phyloP scores from a whole-genome alignment of 1,139 yeast species.

The Geotrichum australiense region DNA sequence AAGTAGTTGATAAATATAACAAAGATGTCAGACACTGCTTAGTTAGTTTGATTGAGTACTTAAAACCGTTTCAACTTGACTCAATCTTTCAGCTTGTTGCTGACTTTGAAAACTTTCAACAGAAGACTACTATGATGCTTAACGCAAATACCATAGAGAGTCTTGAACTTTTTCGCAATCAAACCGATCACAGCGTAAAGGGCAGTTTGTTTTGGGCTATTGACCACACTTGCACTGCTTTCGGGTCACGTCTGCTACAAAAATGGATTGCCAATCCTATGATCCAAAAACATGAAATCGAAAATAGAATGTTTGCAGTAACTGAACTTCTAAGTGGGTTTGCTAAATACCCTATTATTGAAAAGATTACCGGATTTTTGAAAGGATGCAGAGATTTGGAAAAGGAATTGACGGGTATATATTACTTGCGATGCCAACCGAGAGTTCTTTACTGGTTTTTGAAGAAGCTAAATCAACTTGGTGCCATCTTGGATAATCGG shows the following conservation, averaged over 20 bases:
- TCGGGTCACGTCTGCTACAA: slow-evolving; percentile 60
- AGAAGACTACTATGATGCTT: slow-evolving; percentile 53
- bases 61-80: slow-evolving; percentile 57
- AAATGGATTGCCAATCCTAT: slow-evolving; percentile 77
- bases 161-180: slow-evolving; percentile 66
- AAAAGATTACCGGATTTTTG: slow-evolving; percentile 44
- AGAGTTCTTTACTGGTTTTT: slow-evolving; percentile 61
- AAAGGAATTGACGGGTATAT: slow-evolving; percentile 56
- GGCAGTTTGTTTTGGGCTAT: slow-evolving; percentile 77
- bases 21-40: slow-evolving; percentile 40
- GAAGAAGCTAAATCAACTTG: slow-evolving; percentile 30
- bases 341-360: slow-evolving; percentile 34
- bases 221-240: slow-evolving; percentile 71
- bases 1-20: slow-evolving; percentile 16
- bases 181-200: slow-evolving; percentile 45
- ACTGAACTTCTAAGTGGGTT: slow-evolving; percentile 44
- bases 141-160: slow-evolving; percentile 62
- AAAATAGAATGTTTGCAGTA: slow-evolving; percentile 57
- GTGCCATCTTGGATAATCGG: background rate
- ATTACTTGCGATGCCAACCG: slow-evolving; percentile 54
- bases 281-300: slow-evolving; percentile 45
- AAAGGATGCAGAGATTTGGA: slow-evolving; percentile 58
- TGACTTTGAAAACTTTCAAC: slow-evolving; percentile 47
- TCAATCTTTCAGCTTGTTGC: slow-evolving; percentile 48
- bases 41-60: slow-evolving; percentile 44